Evolutionary conservation across 371 early-diverging fungal species (phyloP).

Genomic region (Phascolomyces articulosus): DNA sequence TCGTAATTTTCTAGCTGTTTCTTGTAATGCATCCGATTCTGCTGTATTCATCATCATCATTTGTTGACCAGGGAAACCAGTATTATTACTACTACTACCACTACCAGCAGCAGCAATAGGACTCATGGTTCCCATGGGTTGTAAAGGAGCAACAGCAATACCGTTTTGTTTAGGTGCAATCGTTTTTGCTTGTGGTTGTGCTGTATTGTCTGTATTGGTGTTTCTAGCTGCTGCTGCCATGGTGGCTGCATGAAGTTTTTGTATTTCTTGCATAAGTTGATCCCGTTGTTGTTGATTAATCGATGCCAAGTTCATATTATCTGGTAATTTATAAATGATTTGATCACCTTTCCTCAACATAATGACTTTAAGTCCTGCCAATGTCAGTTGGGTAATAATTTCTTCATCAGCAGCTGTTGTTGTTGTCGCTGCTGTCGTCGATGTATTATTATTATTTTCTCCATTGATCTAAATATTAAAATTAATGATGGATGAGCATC

Average conservation of each 20-base stretch:
- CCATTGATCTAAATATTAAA: too few species aligned
- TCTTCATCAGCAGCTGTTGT: slow-evolving; percentile 37
- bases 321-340: slow-evolving; percentile 65
- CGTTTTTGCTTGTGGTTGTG: slow-evolving; percentile 21
- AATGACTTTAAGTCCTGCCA: slow-evolving; percentile 62
- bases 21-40: slow-evolving; percentile 41
- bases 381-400: slow-evolving; percentile 55
- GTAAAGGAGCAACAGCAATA: slow-evolving; percentile 28
- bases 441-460: background rate
- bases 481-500: too few species aligned
- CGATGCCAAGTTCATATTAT: slow-evolving; percentile 59
- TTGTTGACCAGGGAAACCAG: slow-evolving; percentile 17
- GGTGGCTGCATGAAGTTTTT: slow-evolving; percentile 55
- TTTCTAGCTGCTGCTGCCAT: slow-evolving; percentile 46
- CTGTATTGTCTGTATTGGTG: slow-evolving; percentile 8
- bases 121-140: slow-evolving; percentile 19
- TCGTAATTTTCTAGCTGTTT: slow-evolving; percentile 40
- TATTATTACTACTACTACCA: background rate
- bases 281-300: slow-evolving; percentile 55
- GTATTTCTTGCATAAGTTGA: slow-evolving; percentile 53
- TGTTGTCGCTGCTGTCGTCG: too few species aligned
- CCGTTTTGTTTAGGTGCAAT: slow-evolving; percentile 36
- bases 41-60: slow-evolving; percentile 10
- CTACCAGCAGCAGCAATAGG: background rate
- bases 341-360: slow-evolving; percentile 65